Base-by-base conservation (phyloP, 208 protist species). In the Acanthamoeba quina region DNA sequence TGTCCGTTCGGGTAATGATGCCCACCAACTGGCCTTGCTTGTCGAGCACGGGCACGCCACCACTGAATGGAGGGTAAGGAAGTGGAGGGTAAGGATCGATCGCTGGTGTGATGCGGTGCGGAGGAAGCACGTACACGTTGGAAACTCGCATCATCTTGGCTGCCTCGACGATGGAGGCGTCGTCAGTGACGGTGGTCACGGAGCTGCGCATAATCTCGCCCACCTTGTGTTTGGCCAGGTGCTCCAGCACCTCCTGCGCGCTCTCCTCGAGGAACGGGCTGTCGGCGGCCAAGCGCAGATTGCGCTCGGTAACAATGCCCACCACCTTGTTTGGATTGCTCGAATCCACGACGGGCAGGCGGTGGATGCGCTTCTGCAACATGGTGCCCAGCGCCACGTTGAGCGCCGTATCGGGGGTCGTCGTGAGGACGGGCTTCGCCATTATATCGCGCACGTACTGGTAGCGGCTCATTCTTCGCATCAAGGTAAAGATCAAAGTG, bases 291-390 rank as follows among this genome's bases (percentile, higher is more conserved):
- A 96, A 83, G 86, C 95, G 94, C 60, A 96, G 92, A 62, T 96
- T 92, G 66, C 95, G 80, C 94, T 96, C 95, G 21, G 86, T 96
- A 11, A 96, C 89, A 10, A 96, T 96, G 85, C 95, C 95, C 62
- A 78, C 76, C 3, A 94, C 29, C 29, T 94, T 94, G 47, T 15
- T 83, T 0, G 68, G 68, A 24, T 64, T 72, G 49, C 19, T 58
- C 44, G n/a, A 17, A n/a, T 94, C 70, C 17, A 94, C 90, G 29
- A 94, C 90, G n/a, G 90, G 90, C 90, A 94, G 24, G 31, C 90
- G 47, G 68, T 94, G 62, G 47, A 94, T 83, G 66, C 68, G 47
- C 44, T 94, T 94, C 26, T 56, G 62, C 52, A 78, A 49, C 90
- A 94, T 94, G 15, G 37, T 58, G 62, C 70, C 68, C 37, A 94